phyloP scores from a whole-genome alignment of 2,329 filamentous ascomycete genomes.

The Xylariaceae sp. region DNA sequence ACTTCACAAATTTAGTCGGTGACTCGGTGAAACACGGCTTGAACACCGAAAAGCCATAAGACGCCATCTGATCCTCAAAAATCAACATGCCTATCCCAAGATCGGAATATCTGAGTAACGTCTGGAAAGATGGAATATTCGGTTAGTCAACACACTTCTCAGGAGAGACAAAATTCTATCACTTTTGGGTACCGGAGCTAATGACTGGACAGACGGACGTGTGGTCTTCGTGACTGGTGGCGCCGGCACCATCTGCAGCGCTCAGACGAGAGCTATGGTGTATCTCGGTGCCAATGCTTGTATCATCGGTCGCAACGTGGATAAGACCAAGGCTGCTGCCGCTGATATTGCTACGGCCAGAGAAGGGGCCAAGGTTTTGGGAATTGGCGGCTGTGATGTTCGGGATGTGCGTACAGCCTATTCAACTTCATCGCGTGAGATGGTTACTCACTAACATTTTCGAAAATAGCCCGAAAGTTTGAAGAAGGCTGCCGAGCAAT shows the following conservation, averaged over 20 bases:
- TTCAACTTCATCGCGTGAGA: background rate
- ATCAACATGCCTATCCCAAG: conserved; percentile 63
- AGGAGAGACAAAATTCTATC: background rate
- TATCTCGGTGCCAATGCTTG: conserved; percentile 88
- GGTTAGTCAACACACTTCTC: conserved; percentile 44
- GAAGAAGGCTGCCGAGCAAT: conserved; percentile 69
- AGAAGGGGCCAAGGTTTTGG: conserved; percentile 75
- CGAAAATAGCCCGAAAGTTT: conserved; percentile 53
- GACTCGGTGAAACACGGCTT: too few relatives aligned
- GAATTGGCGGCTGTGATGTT: conserved; percentile 76
- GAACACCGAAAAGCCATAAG: too few relatives aligned
- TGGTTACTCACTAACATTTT: conserved; percentile 7
- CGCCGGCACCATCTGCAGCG: conserved; percentile 88
- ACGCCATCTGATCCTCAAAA: background rate
- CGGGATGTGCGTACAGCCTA: conserved; percentile 52
- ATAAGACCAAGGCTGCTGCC: conserved; percentile 79
- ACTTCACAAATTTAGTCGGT: too few relatives aligned
- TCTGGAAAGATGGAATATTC: conserved; percentile 86
- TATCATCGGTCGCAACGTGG: conserved; percentile 83
- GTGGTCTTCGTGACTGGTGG: conserved; percentile 95
- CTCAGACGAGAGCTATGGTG: conserved; percentile 86
- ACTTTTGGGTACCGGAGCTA: conserved; percentile 3
- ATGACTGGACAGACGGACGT: conserved; percentile 58
- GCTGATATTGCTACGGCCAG: conserved; percentile 76
- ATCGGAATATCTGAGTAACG: conserved; percentile 70